Base-by-base conservation (phyloP, 345 rosid species). In the Lepidium sativum region DNA sequence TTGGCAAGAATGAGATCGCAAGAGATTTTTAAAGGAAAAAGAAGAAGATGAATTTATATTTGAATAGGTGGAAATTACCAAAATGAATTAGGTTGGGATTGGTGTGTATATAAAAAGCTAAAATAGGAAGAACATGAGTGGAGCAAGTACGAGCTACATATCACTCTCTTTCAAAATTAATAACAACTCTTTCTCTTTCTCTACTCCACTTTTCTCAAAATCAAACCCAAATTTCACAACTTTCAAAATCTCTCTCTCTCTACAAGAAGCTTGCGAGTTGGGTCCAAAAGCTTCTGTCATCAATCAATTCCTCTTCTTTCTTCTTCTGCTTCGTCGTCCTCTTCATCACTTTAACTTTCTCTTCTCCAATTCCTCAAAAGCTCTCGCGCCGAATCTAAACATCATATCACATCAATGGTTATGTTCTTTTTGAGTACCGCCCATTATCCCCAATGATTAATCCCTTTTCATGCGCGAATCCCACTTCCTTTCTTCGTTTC, bases 381-480 rank as follows among this genome's bases (percentile, higher is more conserved):
- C 41, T 31, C 52, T 35, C 40, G 45, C 50, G 18, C 18, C 41
- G 31, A 58, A 57, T 34, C 52, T 32, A 41, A 44, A 20, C 37
- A 69, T 61, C 68, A 69, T 41, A 60, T 35, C 51, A 56, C 60
- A 63, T 70, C 63, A 57, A 64, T 56, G 60, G 65, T 12, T 4
- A 5, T 25, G n/a, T 65, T 45, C 35, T 50, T 45, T 47, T 53
- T 35, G 8, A 7, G 18, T 9, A 55, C 53, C 65, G 70, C 70
- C 54, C 59, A 55, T 63, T 15, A 55, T 55, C 37, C 38, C 70
- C 67, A 65, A 72, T 72, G 67, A 72, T 72, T 72, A 58, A 4
- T 10, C 61, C 61, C 66, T 65, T 72, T 65, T 41, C 75, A 71
- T 64, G 54, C 70, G 52, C 69, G 69, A 63, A 70, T 61, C 68